These are phyloP conservation scores for Backusella circina DNA, from an alignment of 192 early-diverging fungal genomes.

Conservation along the genomic window DNA sequence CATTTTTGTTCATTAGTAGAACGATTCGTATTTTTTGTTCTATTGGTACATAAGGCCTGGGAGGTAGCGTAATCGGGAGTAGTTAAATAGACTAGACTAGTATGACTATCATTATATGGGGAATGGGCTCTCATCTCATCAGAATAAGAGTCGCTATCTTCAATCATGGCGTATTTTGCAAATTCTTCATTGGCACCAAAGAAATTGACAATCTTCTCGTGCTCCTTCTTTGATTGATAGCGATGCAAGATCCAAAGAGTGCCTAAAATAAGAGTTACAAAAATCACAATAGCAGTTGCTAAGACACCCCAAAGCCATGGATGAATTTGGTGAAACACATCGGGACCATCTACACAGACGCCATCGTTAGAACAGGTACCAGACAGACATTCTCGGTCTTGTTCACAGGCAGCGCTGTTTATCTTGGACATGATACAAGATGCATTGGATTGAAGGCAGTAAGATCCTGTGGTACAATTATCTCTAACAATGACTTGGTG, in stretches of 20 bases:
- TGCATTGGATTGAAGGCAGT: conserved; percentile 6
- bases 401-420: conserved; percentile 14
- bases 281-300: conserved; percentile 23
- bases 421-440: conserved; percentile 16
- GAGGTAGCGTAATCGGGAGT: conserved; percentile 29
- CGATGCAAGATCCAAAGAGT: conserved; percentile 32
- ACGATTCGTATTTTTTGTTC: not conserved
- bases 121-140: not conserved
- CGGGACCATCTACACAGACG: conserved; percentile 25
- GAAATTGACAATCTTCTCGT: conserved; percentile 27
- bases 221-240: conserved; percentile 34
- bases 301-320: conserved; percentile 26
- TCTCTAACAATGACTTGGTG: conserved; percentile 25
- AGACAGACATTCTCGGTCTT: conserved; percentile 33
- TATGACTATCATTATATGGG: not conserved
- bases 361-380: conserved; percentile 22
- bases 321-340: conserved; percentile 24
- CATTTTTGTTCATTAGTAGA: not conserved
- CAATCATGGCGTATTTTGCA: conserved; percentile 21
- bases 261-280: conserved; percentile 20
- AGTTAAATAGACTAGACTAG: conserved; percentile 23
- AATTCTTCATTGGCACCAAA: conserved; percentile 32
- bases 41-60: not conserved
- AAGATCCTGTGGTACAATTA: conserved; percentile 31
- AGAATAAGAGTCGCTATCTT: not conserved